phyloP scores from a whole-genome alignment of 2,329 filamentous ascomycete genomes.

The Fusarium pseudonygamai region DNA sequence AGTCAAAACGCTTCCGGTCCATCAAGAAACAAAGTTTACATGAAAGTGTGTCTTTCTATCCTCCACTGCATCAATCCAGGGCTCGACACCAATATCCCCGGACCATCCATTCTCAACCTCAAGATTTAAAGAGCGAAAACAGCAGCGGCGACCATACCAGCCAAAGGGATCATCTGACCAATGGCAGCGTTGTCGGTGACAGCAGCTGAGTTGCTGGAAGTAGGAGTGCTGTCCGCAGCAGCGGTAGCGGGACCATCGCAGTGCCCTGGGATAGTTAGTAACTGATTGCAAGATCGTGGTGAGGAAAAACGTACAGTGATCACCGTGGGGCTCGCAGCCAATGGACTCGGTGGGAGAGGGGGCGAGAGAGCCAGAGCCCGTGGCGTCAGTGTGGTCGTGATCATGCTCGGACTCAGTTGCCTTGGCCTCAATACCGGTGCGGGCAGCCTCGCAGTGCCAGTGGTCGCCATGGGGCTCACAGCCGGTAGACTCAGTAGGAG shows the following conservation, averaged over 20 bases:
- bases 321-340: slow-evolving; percentile 38
- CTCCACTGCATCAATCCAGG: slow-evolving; percentile 25
- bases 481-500: slow-evolving; percentile 36
- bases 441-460: slow-evolving; percentile 39
- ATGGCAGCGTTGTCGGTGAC: slow-evolving; percentile 29
- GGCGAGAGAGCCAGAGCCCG: background rate
- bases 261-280: slow-evolving; percentile 26
- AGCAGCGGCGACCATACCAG: slow-evolving; percentile 37
- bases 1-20: background rate
- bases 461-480: slow-evolving; percentile 40
- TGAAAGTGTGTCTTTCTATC: slow-evolving; percentile 29
- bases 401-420: slow-evolving; percentile 23
- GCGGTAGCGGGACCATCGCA: slow-evolving; percentile 34
- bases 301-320: slow-evolving; percentile 29
- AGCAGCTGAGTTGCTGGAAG: slow-evolving; percentile 3
- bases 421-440: slow-evolving; percentile 18
- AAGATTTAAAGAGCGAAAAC: slow-evolving; percentile 29
- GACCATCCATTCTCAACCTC: background rate
- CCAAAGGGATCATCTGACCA: slow-evolving; percentile 32
- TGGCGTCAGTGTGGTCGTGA: background rate
- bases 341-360: slow-evolving; percentile 39
- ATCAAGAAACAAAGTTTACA: slow-evolving; percentile 5
- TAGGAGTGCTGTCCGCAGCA: slow-evolving; percentile 4
- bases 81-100: slow-evolving; percentile 13
- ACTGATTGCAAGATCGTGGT: accelerated